phyloP scores from a whole-genome alignment of 2,329 filamentous ascomycete species.

The Plectosphaerella sp. region DNA sequence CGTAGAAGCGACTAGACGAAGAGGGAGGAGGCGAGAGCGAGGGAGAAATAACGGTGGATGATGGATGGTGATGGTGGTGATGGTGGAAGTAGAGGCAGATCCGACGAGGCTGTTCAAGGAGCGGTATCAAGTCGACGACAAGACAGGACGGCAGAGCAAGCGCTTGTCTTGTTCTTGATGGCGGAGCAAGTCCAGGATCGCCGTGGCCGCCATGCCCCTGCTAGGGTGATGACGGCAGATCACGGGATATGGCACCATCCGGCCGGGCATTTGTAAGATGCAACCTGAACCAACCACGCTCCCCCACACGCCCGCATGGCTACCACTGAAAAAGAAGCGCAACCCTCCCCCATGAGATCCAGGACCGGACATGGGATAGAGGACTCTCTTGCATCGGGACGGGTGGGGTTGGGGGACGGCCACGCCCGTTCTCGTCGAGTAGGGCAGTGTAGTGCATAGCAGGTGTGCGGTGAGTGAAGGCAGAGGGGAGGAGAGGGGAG shows the following conservation, averaged over 20 bases:
- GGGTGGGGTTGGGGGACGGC: neutral
- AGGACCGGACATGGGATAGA: neutral
- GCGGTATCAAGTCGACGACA: neutral
- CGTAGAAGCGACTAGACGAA: neutral
- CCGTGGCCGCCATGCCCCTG: constrained; percentile 7
- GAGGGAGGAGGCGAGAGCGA: neutral
- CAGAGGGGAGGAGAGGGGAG: neutral
- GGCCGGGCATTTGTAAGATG: constrained; percentile 38
- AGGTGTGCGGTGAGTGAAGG: neutral
- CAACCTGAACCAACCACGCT: constrained; percentile 14
- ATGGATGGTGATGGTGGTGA: neutral
- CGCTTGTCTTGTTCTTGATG: neutral
- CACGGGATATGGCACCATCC: constrained; percentile 61
- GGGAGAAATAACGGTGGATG: neutral
- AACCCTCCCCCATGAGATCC: neutral
- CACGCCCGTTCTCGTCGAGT: neutral
- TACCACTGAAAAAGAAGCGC: neutral
- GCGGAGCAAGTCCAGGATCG: neutral
- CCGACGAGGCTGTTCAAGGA: neutral
- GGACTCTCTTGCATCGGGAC: neutral
- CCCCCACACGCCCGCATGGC: neutral
- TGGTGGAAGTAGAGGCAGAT: neutral
- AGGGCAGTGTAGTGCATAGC: neutral
- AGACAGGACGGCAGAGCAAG: neutral
- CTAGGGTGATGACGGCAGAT: constrained; percentile 29